Conservation (phyloP, 192 early-diverging fungal genomes). For the Spizellomyces punctatus region DNA sequence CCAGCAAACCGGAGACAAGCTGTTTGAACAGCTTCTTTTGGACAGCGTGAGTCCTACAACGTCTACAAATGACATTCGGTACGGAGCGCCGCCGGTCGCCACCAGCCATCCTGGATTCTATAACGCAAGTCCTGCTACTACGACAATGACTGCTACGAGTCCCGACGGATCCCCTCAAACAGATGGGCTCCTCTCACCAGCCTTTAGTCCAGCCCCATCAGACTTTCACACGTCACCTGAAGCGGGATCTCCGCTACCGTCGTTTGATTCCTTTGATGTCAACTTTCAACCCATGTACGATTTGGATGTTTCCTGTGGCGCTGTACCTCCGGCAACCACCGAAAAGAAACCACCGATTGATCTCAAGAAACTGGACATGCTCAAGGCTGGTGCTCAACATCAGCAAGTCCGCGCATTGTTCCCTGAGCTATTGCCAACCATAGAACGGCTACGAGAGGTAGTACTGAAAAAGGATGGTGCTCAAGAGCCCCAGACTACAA, state of each 20-base stretch:
- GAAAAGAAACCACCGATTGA: neutral
- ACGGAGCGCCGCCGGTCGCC: neutral
- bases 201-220: neutral
- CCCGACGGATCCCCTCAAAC: neutral
- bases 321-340: neutral
- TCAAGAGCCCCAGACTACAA: neutral
- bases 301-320: neutral
- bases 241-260: too few species aligned
- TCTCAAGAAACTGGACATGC: conserved; percentile 8
- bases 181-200: neutral
- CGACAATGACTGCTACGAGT: neutral
- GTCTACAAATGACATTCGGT: neutral
- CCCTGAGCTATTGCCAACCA: conserved; percentile 30
- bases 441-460: conserved; percentile 27
- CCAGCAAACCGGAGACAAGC: neutral
- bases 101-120: neutral
- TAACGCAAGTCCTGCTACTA: neutral
- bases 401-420: conserved; percentile 20
- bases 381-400: conserved; percentile 1
- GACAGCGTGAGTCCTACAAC: neutral
- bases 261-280: conserved; percentile 1
- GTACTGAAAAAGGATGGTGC: neutral
- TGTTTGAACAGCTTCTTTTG: neutral
- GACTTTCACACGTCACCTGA: neutral
- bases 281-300: conserved; percentile 1